Conservation (phyloP, 192 early-diverging fungal species). For the Entomortierella beljakovae region DNA sequence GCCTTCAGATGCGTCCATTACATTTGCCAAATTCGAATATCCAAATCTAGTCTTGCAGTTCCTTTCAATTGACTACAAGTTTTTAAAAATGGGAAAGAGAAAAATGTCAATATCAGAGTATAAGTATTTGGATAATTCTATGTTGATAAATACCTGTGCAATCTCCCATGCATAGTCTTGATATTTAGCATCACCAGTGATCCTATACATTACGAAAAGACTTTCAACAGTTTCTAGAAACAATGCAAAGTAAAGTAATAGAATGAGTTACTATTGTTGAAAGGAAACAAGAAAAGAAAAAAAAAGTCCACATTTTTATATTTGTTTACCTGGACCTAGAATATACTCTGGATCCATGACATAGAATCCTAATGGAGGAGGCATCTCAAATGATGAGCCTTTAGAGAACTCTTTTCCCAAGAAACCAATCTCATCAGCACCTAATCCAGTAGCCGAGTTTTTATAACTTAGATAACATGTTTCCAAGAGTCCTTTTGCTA, state of each 20-base stretch:
- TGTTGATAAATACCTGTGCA: constrained; percentile 9
- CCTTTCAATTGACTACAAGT: constrained; percentile 24
- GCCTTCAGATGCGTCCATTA: constrained; percentile 32
- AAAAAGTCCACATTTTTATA: not conserved
- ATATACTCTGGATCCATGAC: constrained; percentile 55
- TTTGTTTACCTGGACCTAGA: constrained; percentile 52
- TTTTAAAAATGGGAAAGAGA: not conserved
- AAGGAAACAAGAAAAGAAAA: not conserved
- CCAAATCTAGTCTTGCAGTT: constrained; percentile 52
- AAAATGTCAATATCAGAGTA: not conserved
- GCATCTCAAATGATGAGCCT: constrained; percentile 39
- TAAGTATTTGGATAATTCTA: no score
- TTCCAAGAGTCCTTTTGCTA: constrained; percentile 74
- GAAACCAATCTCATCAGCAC: constrained; percentile 44
- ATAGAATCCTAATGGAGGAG: constrained; percentile 17
- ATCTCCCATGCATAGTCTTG: constrained; percentile 48
- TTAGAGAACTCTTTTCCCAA: constrained; percentile 17
- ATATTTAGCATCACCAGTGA: constrained; percentile 34
- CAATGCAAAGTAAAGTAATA: not conserved
- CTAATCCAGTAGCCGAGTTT: constrained; percentile 30
- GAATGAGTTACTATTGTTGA: no score
- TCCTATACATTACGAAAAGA: constrained; percentile 33
- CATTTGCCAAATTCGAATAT: constrained; percentile 34
- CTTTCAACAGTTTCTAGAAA: constrained; percentile 25
- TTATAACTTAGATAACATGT: constrained; percentile 65